These are phyloP conservation scores for Westerdykella ornata DNA, from an alignment of 2,329 filamentous ascomycete species.

Conservation along the genomic window DNA sequence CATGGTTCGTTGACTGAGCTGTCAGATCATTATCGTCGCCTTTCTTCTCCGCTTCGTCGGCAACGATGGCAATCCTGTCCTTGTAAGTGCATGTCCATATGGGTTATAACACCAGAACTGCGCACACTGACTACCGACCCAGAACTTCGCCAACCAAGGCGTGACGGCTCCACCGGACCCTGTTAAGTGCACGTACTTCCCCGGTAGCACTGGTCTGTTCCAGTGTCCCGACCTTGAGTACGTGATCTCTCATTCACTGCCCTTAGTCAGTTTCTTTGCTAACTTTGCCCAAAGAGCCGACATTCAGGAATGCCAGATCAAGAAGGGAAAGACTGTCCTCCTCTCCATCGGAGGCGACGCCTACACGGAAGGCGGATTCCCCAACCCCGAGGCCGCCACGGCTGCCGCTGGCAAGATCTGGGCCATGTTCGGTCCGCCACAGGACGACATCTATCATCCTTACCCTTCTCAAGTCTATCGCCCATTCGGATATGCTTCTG, in stretches of 20 bases:
- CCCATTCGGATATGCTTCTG: conserved; percentile 57
- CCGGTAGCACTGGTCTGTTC: conserved; percentile 47
- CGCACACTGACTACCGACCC: too few species aligned
- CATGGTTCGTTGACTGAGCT: conserved; percentile 1
- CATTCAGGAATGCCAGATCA: conserved; percentile 55
- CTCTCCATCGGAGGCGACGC: conserved; percentile 59
- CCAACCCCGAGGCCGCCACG: conserved; percentile 8
- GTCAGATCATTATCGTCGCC: conserved; percentile 52
- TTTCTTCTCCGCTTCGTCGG: conserved; percentile 54
- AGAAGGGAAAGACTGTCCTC: conserved; percentile 59
- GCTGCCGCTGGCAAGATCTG: conserved; percentile 52
- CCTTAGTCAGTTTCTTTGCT: too few species aligned
- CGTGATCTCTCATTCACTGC: conserved; percentile 14
- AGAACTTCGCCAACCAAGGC: conserved; percentile 58
- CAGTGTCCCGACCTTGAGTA: conserved; percentile 60
- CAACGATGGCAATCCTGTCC: conserved; percentile 42
- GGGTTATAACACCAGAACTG: too few species aligned
- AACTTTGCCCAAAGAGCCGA: conserved; percentile 25
- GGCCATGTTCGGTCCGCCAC: conserved; percentile 59
- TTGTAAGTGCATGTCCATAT: conserved; percentile 21
- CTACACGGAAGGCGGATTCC: conserved; percentile 62
- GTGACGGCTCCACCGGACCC: conserved; percentile 53
- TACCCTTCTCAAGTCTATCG: conserved; percentile 43
- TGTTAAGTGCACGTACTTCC: conserved; percentile 52
- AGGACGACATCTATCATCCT: conserved; percentile 16